phyloP scores from a whole-genome alignment of 768 basidiomycete genomes.

The Pleurotus salmoneostramineus region DNA sequence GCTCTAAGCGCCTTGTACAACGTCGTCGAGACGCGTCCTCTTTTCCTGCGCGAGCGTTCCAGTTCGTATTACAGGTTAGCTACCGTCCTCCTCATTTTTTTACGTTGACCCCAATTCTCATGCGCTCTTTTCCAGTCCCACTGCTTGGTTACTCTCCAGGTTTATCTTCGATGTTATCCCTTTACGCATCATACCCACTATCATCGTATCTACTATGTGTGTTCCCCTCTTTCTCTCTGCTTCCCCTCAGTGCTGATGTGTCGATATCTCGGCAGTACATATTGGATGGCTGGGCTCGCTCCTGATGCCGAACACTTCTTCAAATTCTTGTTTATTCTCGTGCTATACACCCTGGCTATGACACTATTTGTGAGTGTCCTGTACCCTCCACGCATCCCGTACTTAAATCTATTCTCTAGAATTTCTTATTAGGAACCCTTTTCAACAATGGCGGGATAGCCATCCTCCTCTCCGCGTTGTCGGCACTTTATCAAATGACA shows the following conservation, averaged over 20 bases:
- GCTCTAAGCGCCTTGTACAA: conserved; percentile 89
- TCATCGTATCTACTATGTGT: conserved; percentile 81
- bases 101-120: not conserved
- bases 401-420: conserved; percentile 36
- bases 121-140: conserved; percentile 47
- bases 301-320: conserved; percentile 80
- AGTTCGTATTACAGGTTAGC: conserved; percentile 77
- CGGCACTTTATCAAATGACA: conserved; percentile 80
- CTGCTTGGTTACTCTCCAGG: conserved; percentile 87
- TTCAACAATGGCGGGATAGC: conserved; percentile 89
- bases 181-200: conserved; percentile 83
- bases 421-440: conserved; percentile 83
- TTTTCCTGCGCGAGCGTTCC: conserved; percentile 90
- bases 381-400: not conserved
- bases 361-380: conserved; percentile 69
- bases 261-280: conserved; percentile 46
- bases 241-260: conserved; percentile 8
- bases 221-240: conserved; percentile 18
- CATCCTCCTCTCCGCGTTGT: conserved; percentile 78
- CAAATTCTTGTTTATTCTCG: conserved; percentile 90
- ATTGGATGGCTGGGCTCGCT: conserved; percentile 94
- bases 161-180: conserved; percentile 89
- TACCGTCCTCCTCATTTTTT: not conserved
- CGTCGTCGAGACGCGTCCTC: conserved; percentile 73
- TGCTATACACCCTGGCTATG: conserved; percentile 81